Conservation (phyloP, 306 rosid genomes). For the Sicyos baderoa region DNA sequence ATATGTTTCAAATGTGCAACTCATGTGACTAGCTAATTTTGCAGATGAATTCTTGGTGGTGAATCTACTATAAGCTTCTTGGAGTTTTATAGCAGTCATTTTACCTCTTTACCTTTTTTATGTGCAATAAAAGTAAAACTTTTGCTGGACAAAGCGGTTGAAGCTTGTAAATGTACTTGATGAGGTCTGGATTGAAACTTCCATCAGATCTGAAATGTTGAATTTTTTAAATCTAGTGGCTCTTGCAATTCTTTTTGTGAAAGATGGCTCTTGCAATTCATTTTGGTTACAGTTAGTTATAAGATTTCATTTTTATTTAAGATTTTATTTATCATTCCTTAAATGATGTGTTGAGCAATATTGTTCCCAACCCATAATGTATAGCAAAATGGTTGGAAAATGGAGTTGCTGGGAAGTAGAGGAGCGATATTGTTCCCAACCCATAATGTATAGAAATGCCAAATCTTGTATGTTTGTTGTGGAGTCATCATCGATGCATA, state of each 20-base stretch:
- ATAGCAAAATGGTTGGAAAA: no score
- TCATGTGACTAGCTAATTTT: conserved; percentile 6
- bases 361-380: no score
- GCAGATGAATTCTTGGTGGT: conserved; percentile 13
- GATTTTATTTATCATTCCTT: not conserved
- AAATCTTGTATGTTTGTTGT: no score
- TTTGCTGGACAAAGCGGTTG: conserved; percentile 6
- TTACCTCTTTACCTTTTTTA: not conserved
- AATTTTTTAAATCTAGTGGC: not conserved
- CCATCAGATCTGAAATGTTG: conserved; percentile 11
- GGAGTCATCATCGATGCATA: no score
- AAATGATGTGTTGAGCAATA: not conserved
- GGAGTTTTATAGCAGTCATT: conserved; percentile 3
- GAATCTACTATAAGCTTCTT: conserved; percentile 7
- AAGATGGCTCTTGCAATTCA: not conserved
- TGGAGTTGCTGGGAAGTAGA: no score
- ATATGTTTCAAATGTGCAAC: not conserved
- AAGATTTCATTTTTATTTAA: not conserved
- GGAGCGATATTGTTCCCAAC: no score
- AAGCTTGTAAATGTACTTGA: conserved; percentile 16
- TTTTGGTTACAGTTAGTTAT: not conserved
- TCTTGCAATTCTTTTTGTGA: not conserved
- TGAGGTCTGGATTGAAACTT: conserved; percentile 8
- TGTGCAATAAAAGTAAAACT: conserved; percentile 18
- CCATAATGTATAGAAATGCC: no score